These are phyloP conservation scores for Sclerotinia trifoliorum DNA, from an alignment of 2,329 filamentous ascomycete species.

Conservation along the genomic window DNA sequence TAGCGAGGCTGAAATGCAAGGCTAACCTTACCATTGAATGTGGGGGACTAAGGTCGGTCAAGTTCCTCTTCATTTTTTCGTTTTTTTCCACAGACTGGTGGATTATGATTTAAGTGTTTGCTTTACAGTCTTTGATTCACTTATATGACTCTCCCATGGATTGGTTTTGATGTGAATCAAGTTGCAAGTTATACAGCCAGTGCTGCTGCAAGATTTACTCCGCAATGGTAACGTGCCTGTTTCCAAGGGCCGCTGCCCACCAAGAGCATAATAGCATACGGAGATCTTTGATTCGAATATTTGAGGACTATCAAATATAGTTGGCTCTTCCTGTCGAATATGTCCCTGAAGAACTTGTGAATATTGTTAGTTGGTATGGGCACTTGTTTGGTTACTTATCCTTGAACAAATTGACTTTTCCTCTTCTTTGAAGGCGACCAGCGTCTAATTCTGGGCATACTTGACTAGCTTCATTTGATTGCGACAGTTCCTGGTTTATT, in stretches of 20 bases:
- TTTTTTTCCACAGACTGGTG: no score
- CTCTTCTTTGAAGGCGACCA: not conserved
- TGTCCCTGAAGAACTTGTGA: not conserved
- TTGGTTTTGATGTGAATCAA: not conserved
- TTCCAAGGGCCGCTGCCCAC: not conserved
- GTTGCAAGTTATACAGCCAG: not conserved
- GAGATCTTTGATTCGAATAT: not conserved
- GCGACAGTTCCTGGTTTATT: no score
- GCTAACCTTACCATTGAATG: no score
- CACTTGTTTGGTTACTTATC: not conserved
- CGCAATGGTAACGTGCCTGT: not conserved
- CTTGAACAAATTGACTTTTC: not conserved
- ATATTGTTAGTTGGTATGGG: not conserved
- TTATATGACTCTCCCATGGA: not conserved
- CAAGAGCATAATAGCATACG: not conserved
- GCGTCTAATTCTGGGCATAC: no score
- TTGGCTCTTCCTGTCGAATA: no score
- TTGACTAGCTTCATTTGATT: no score
- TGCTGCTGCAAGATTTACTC: not conserved
- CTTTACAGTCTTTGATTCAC: no score
- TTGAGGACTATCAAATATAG: not conserved
- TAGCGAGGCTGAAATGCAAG: no score
- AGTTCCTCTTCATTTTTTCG: no score
- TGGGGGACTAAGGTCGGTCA: no score
- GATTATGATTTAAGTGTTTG: no score